These are phyloP conservation scores for Wallacemonas sp. DNA, from an alignment of 208 protist genomes.

Conservation along the genomic window DNA sequence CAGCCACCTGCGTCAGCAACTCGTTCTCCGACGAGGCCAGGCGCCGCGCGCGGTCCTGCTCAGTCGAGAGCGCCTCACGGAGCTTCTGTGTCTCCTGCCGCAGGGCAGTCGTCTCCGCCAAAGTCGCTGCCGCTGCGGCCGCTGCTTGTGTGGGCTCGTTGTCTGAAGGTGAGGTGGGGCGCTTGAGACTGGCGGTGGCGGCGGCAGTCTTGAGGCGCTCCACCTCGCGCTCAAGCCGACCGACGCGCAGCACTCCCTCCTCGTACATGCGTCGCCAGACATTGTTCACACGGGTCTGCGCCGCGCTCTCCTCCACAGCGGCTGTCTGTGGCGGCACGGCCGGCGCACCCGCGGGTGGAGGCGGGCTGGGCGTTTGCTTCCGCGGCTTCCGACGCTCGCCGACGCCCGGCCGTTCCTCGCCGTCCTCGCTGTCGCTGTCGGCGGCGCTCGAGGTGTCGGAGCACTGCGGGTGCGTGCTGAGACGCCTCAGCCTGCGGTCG, in stretches of 20 bases:
- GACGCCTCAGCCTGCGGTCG: constrained; percentile 1
- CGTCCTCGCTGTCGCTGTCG: background rate
- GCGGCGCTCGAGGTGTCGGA: background rate
- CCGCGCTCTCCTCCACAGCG: background rate
- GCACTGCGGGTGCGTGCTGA: constrained; percentile 6
- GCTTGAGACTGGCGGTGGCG: background rate
- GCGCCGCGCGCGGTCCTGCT: constrained; percentile 38
- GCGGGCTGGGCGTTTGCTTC: no score
- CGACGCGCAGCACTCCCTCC: constrained; percentile 22
- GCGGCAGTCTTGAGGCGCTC: constrained; percentile 3
- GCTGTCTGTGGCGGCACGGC: no score
- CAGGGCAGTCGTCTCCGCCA: background rate
- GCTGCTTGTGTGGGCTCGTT: background rate
- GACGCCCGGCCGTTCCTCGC: background rate
- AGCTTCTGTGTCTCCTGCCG: background rate
- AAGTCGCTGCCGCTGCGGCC: background rate
- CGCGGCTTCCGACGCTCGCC: background rate
- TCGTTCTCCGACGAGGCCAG: constrained; percentile 39
- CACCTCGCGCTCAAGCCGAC: constrained; percentile 40
- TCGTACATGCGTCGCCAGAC: constrained; percentile 31
- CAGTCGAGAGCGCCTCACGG: background rate
- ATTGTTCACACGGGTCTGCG: background rate
- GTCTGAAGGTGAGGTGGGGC: background rate
- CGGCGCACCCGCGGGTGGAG: no score
- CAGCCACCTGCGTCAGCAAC: constrained; percentile 45